Evolutionary conservation across 2,329 filamentous ascomycete species (phyloP).

Genomic region (Diaporthe eres): DNA sequence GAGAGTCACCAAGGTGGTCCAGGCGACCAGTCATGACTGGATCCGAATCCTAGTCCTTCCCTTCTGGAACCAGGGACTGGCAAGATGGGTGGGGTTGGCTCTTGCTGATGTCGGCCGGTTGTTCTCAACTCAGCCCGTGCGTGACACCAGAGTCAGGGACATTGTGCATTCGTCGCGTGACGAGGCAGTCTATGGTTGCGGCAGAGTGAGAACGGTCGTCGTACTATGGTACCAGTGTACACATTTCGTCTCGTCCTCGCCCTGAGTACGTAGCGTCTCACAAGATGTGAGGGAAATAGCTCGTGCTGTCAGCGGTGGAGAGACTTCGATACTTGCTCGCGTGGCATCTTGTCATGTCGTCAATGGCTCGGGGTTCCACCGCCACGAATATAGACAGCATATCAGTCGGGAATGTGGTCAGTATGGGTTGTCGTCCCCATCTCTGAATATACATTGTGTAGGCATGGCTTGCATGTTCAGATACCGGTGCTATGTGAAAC

Average conservation of each 20-base stretch:
- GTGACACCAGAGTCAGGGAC: too few species aligned
- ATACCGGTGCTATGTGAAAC: neutral
- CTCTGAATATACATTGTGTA: neutral
- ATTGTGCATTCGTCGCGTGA: too few species aligned
- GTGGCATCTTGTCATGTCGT: too few species aligned
- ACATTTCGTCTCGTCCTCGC: neutral
- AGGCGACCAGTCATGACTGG: neutral
- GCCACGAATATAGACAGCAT: neutral
- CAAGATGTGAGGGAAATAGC: neutral
- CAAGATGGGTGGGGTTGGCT: too few species aligned
- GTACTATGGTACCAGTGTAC: too few species aligned
- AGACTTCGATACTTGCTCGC: neutral
- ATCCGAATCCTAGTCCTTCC: too few species aligned
- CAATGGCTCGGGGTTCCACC: neutral
- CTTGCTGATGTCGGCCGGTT: neutral
- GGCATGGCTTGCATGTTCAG: neutral
- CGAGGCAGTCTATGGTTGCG: too few species aligned
- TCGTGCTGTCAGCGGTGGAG: fast-evolving
- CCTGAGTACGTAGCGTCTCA: too few species aligned
- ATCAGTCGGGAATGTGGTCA: neutral
- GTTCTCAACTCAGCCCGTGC: neutral
- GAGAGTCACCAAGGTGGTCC: neutral
- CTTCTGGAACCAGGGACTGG: too few species aligned
- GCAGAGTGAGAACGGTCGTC: neutral
- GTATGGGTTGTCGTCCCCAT: neutral